Evolutionary conservation across 2,329 filamentous ascomycete species (phyloP).

Genomic region (Macroventuria anomochaeta): DNA sequence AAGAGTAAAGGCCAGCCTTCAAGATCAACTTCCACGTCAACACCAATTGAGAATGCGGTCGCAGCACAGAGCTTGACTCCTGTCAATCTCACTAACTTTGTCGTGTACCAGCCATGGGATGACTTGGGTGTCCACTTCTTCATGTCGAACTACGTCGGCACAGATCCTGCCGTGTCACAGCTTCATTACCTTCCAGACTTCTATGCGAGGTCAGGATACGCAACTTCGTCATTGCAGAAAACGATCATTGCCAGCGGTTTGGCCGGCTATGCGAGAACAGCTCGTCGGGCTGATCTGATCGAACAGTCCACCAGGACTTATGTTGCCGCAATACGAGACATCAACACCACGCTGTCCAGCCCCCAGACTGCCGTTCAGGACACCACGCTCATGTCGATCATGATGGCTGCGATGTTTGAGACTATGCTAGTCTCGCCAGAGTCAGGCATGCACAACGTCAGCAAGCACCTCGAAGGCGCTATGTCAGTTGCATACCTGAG

Average conservation of each 20-base stretch:
- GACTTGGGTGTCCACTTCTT: slow-evolving; percentile 39
- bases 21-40: not conserved
- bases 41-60: not conserved
- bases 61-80: slow-evolving; percentile 2
- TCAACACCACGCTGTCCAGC: slow-evolving; percentile 29
- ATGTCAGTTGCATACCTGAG: slow-evolving; percentile 32
- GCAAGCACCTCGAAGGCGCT: slow-evolving; percentile 39
- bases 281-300: slow-evolving; percentile 22
- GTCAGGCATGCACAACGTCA: slow-evolving; percentile 29
- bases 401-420: slow-evolving; percentile 39
- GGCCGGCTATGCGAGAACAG: slow-evolving; percentile 31
- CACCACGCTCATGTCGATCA: slow-evolving; percentile 32
- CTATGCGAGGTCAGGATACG: slow-evolving; percentile 25
- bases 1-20: slow-evolving; percentile 19
- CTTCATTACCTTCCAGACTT: slow-evolving; percentile 35
- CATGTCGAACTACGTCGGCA: slow-evolving; percentile 37
- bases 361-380: slow-evolving; percentile 22
- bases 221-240: slow-evolving; percentile 23
- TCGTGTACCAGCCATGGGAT: slow-evolving; percentile 33
- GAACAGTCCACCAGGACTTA: slow-evolving; percentile 29
- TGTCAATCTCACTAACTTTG: slow-evolving; percentile 25
- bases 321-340: slow-evolving; percentile 27
- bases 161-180: slow-evolving; percentile 28
- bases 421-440: slow-evolving; percentile 27
- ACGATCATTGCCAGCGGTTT: slow-evolving; percentile 35